A percentile compares a stretch with the other conserved stretches of the same genome.
phyloP scores from a whole-genome alignment of 306 rosid species.

The Canavalia gladiata region DNA sequence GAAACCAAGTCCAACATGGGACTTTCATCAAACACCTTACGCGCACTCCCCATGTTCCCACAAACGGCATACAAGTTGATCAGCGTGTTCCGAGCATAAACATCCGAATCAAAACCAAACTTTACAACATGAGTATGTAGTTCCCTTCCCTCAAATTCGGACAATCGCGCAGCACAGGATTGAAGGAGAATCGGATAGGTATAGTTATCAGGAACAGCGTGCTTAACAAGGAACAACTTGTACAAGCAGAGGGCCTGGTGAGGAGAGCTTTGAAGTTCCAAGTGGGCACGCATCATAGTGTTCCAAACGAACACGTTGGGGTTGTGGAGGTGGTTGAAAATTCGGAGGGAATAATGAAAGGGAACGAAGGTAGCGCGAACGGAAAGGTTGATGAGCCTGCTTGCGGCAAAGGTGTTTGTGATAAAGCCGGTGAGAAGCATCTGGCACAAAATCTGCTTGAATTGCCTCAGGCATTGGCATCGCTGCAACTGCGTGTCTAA shows the following conservation, averaged over 20 bases:
- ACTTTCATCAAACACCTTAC: slow-evolving; percentile 75
- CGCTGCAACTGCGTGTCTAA: slow-evolving; percentile 56
- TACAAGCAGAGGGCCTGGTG: slow-evolving; percentile 46
- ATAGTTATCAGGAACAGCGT: slow-evolving; percentile 36
- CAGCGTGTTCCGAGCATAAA: slow-evolving; percentile 78
- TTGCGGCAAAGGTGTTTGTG: slow-evolving; percentile 74
- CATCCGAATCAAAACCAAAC: slow-evolving; percentile 66
- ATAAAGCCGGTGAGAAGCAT: slow-evolving; percentile 72
- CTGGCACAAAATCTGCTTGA: slow-evolving; percentile 70
- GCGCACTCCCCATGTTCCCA: slow-evolving; percentile 66
- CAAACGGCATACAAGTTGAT: slow-evolving; percentile 71
- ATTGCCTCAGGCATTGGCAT: slow-evolving; percentile 60
- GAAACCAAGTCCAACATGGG: slow-evolving; percentile 71
- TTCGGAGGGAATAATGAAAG: slow-evolving; percentile 53
- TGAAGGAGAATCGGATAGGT: slow-evolving; percentile 76
- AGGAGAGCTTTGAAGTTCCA: slow-evolving; percentile 59
- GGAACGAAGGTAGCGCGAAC: slow-evolving; percentile 55
- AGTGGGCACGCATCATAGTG: slow-evolving; percentile 73
- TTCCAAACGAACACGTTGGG: slow-evolving; percentile 81
- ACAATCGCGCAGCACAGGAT: slow-evolving; percentile 62
- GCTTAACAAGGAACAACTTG: slow-evolving; percentile 8
- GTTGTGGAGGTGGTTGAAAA: slow-evolving; percentile 65
- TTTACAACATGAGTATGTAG: slow-evolving; percentile 66
- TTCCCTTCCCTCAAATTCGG: slow-evolving; percentile 67
- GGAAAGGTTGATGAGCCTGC: slow-evolving; percentile 68